Evolutionary conservation across 2,329 filamentous ascomycete species (phyloP).

Genomic region (Clonostachys solani): DNA sequence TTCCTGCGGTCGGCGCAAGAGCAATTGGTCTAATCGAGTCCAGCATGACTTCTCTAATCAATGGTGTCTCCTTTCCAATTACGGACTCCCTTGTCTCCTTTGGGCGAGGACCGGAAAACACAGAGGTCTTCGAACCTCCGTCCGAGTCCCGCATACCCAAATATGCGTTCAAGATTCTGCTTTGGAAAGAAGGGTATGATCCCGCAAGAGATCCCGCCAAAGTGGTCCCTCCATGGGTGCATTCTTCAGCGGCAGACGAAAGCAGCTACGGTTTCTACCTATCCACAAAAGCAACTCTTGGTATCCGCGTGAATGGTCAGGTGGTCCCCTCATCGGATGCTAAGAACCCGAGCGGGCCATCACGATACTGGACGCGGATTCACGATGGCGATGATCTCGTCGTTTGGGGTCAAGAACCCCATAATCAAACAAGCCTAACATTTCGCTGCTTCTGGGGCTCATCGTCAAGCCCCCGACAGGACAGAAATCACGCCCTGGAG

Average conservation of each 20-base stretch:
- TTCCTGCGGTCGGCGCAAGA: constrained; percentile 19
- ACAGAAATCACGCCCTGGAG: constrained; percentile 11
- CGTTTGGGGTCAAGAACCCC: constrained; percentile 54
- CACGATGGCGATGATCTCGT: constrained; percentile 74
- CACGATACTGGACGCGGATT: constrained; percentile 61
- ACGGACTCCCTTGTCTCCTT: constrained; percentile 68
- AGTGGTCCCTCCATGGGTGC: constrained; percentile 41
- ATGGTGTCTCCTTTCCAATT: constrained; percentile 60
- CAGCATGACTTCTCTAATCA: constrained; percentile 59
- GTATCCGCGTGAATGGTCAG: constrained; percentile 75
- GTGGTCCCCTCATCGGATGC: constrained; percentile 53
- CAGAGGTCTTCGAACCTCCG: constrained; percentile 56
- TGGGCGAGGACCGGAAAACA: constrained; percentile 70
- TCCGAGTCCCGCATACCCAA: constrained; percentile 74
- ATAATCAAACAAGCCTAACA: constrained; percentile 36
- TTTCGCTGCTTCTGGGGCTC: constrained; percentile 55
- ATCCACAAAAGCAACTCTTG: constrained; percentile 71
- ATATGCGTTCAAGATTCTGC: constrained; percentile 72
- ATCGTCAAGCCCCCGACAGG: constrained; percentile 36
- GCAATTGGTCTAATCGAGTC: constrained; percentile 64
- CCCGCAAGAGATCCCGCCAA: constrained; percentile 47
- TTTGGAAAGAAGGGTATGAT: constrained; percentile 68
- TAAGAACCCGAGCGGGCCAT: constrained; percentile 50
- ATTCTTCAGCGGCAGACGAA: constrained; percentile 25
- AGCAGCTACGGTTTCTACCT: constrained; percentile 68